phyloP scores from a whole-genome alignment of 306 rosid species.

The Begonia fuchsioides region DNA sequence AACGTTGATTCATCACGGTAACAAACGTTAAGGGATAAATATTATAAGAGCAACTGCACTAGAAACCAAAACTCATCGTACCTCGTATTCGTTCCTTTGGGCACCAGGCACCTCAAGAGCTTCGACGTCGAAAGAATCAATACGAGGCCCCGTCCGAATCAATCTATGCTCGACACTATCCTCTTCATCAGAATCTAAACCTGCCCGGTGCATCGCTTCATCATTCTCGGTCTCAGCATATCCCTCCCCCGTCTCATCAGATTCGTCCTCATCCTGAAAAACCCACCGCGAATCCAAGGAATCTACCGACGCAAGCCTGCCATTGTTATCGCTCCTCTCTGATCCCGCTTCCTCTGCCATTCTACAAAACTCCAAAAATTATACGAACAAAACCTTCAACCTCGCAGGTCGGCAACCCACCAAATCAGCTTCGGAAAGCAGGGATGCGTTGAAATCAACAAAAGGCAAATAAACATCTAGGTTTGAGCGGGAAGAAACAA shows the following conservation, averaged over 20 bases:
- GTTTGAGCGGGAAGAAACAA: background rate
- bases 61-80: slow-evolving; percentile 7
- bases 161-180: slow-evolving; percentile 67
- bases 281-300: slow-evolving; percentile 53
- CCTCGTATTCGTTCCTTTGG: slow-evolving; percentile 62
- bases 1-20: too few relatives aligned
- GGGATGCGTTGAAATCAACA: background rate
- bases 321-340: slow-evolving; percentile 22
- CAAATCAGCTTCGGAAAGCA: too few relatives aligned
- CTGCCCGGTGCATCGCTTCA: slow-evolving; percentile 1
- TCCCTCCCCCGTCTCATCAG: slow-evolving; percentile 25
- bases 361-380: slow-evolving; percentile 1
- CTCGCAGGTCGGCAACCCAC: too few relatives aligned
- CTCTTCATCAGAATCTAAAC: slow-evolving; percentile 58
- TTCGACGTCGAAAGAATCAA: slow-evolving; percentile 93
- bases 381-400: background rate
- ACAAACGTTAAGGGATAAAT: background rate
- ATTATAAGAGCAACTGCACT: slow-evolving; percentile 3
- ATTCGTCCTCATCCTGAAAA: slow-evolving; percentile 38
- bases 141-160: slow-evolving; percentile 86
- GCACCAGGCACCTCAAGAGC: slow-evolving; percentile 93
- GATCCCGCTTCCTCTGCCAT: slow-evolving; percentile 30
- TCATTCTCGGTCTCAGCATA: slow-evolving; percentile 11
- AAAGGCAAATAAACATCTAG: background rate
- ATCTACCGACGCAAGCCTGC: slow-evolving; percentile 24